A percentile compares a stretch with the other conserved stretches of the same genome.
Evolutionary conservation across 768 basidiomycete species (phyloP).

Genomic region (Mycena rosella): DNA sequence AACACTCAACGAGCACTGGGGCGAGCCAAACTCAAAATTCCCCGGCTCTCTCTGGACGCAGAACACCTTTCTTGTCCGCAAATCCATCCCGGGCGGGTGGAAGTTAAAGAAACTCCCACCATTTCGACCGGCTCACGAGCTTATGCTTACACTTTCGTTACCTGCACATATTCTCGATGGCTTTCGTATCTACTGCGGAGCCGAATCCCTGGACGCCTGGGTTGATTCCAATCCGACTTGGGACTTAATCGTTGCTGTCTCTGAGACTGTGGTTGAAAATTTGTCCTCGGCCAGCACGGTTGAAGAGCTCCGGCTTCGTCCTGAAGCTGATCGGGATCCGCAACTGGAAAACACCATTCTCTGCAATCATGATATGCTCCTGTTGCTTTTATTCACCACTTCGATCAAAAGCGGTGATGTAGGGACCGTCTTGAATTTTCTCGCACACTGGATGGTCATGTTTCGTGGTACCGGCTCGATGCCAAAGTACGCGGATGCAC

Average conservation of each 20-base stretch:
- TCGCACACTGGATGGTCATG: slow-evolving; percentile 40
- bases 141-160: slow-evolving; percentile 24
- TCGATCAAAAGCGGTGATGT: slow-evolving; percentile 41
- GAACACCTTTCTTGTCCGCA: slow-evolving; percentile 23
- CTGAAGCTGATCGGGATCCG: slow-evolving; percentile 20
- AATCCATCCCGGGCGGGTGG: slow-evolving; percentile 24
- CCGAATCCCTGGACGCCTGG: slow-evolving; percentile 14
- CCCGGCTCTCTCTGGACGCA: slow-evolving; percentile 26
- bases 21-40: slow-evolving; percentile 19
- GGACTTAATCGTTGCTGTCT: neutral
- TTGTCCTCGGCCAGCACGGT: slow-evolving; percentile 19
- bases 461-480: slow-evolving; percentile 37
- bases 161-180: slow-evolving; percentile 32
- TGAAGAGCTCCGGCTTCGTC: slow-evolving; percentile 11
- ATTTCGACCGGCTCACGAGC: slow-evolving; percentile 16
- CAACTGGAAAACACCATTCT: slow-evolving; percentile 36
- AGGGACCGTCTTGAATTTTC: slow-evolving; percentile 37
- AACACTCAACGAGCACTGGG: slow-evolving; percentile 37
- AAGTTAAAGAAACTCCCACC: slow-evolving; percentile 31
- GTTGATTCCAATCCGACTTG: neutral
- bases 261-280: slow-evolving; percentile 7
- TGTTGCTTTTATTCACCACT: slow-evolving; percentile 23
- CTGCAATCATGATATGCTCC: slow-evolving; percentile 40
- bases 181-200: slow-evolving; percentile 25
- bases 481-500: slow-evolving; percentile 42